A percentile compares a stretch with the other conserved stretches of the same genome.
Conservation (phyloP, 1,284 basidiomycete genomes). For the Schizophyllum amplum region DNA sequence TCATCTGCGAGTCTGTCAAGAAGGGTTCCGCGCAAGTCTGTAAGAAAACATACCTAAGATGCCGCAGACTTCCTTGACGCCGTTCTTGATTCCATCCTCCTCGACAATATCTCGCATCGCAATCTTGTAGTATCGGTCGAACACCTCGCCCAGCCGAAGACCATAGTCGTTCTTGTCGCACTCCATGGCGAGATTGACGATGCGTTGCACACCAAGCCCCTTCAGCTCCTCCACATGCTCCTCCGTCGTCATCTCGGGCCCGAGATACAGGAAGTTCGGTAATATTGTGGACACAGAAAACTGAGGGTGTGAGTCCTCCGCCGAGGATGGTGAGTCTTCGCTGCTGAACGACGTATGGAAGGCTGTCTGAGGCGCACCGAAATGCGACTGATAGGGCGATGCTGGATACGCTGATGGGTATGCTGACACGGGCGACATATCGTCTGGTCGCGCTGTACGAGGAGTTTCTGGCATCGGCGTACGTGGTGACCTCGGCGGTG, state of each 20-base stretch:
- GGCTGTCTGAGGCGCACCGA: background rate
- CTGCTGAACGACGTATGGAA: background rate
- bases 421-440: slow-evolving; percentile 22
- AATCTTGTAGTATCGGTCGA: slow-evolving; percentile 80
- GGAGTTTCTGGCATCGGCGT: slow-evolving; percentile 33
- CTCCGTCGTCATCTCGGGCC: slow-evolving; percentile 73
- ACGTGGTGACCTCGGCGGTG: slow-evolving; percentile 48
- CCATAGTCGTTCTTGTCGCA: slow-evolving; percentile 76
- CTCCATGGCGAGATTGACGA: slow-evolving; percentile 88
- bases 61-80: slow-evolving; percentile 78
- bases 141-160: slow-evolving; percentile 48
- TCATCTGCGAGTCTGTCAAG: slow-evolving; percentile 52
- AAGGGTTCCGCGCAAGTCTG: slow-evolving; percentile 3
- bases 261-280: slow-evolving; percentile 85
- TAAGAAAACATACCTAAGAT: slow-evolving; percentile 64
- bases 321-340: background rate
- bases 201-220: slow-evolving; percentile 74
- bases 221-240: slow-evolving; percentile 72
- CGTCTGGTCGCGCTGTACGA: slow-evolving; percentile 48
- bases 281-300: slow-evolving; percentile 85
- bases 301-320: slow-evolving; percentile 28
- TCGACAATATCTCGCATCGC: slow-evolving; percentile 95
- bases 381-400: background rate
- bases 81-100: slow-evolving; percentile 81
- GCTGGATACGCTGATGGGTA: background rate